phyloP scores from a whole-genome alignment of 768 basidiomycete species.

The Suillus weaverae region DNA sequence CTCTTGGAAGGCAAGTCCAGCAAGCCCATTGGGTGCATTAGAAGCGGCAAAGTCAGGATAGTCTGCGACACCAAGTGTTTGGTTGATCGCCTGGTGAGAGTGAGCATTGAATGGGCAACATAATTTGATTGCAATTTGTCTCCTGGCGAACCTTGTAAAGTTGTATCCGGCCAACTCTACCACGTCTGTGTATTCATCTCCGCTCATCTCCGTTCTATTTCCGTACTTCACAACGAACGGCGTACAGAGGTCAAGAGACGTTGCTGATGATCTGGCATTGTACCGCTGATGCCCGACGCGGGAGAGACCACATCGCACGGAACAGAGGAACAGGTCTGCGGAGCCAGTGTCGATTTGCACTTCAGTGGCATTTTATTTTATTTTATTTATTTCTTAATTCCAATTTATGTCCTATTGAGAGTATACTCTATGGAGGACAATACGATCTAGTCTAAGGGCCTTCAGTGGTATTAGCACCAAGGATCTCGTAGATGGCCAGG shows the following conservation, averaged over 20 bases:
- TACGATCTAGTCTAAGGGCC: too few relatives aligned
- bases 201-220: not conserved
- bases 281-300: not conserved
- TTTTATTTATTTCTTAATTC: too few relatives aligned
- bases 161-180: not conserved
- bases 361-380: not conserved
- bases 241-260: not conserved
- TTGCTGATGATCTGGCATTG: not conserved
- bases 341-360: not conserved
- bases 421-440: too few relatives aligned
- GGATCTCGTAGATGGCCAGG: not conserved
- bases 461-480: not conserved
- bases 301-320: not conserved
- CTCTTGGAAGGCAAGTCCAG: not conserved
- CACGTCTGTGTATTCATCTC: not conserved
- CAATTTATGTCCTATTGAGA: too few relatives aligned
- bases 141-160: not conserved
- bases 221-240: not conserved
- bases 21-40: not conserved
- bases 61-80: not conserved
- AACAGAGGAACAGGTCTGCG: not conserved
- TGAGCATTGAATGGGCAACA: not conserved
- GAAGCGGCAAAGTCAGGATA: not conserved
- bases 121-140: not conserved
- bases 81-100: not conserved